A percentile compares a stretch with the other conserved stretches of the same genome.
phyloP scores from a whole-genome alignment of 306 rosid species.

The Pyrus bretschneideri region DNA sequence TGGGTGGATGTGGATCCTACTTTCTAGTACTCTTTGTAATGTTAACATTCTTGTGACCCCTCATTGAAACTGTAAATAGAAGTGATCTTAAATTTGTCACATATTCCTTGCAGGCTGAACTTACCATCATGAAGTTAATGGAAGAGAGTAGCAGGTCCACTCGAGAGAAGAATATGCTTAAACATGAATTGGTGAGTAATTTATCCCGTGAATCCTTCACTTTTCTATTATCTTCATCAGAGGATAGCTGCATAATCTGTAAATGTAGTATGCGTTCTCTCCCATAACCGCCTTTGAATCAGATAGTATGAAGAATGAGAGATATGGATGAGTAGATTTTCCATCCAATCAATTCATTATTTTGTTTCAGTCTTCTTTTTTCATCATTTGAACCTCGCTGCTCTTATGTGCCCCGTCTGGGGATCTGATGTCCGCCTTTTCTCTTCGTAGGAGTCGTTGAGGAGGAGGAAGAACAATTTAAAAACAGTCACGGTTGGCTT shows the following conservation, averaged over 20 bases:
- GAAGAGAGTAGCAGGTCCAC: conserved; percentile 46
- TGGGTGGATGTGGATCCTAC: neutral
- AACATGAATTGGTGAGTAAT: conserved; percentile 60
- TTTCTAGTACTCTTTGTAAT: neutral
- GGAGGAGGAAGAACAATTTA: conserved; percentile 40
- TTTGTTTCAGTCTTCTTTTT: neutral
- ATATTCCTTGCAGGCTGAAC: conserved; percentile 62
- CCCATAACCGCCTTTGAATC: neutral
- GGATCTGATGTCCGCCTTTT: neutral
- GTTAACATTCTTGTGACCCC: neutral
- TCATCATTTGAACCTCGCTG: neutral
- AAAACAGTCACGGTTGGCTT: conserved; percentile 53
- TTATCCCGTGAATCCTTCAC: neutral
- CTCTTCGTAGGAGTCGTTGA: conserved; percentile 54
- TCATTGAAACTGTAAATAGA: conserved; percentile 2
- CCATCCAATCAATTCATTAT: neutral
- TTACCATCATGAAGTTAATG: conserved; percentile 45
- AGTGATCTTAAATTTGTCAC: conserved; percentile 14
- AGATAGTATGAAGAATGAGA: neutral
- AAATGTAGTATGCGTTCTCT: neutral
- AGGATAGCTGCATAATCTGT: neutral
- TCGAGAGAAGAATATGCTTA: conserved; percentile 50
- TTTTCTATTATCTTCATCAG: neutral
- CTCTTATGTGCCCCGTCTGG: neutral
- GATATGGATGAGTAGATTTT: neutral